These are phyloP conservation scores for Epichloe amarillans DNA, from an alignment of 2,329 filamentous ascomycete genomes.

Conservation along the genomic window DNA sequence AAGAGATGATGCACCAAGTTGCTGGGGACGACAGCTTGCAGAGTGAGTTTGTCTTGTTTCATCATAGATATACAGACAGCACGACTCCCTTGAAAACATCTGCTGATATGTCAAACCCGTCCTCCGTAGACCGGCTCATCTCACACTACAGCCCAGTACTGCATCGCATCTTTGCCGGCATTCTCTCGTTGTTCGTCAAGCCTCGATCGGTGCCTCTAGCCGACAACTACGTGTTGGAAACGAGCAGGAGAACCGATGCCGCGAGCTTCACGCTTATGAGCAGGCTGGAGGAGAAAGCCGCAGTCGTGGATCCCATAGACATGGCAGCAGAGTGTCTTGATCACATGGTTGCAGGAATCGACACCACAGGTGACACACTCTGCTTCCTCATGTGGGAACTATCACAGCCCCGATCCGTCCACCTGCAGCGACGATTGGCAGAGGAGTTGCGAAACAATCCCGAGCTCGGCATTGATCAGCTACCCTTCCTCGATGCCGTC, in stretches of 20 bases:
- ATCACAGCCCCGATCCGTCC: conserved; percentile 41
- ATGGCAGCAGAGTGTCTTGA: conserved; percentile 57
- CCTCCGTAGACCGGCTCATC: conserved; percentile 39
- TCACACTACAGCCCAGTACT: conserved; percentile 42
- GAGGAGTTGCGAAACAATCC: conserved; percentile 35
- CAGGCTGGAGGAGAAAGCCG: conserved; percentile 39
- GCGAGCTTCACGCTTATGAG: conserved; percentile 44
- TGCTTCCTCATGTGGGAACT: conserved; percentile 62
- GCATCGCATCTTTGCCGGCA: conserved; percentile 31
- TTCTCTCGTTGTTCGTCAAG: conserved; percentile 35
- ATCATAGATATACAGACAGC: not conserved
- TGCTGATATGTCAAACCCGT: not conserved
- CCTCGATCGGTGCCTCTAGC: conserved; percentile 45
- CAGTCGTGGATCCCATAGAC: conserved; percentile 35
- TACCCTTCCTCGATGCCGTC: conserved; percentile 49
- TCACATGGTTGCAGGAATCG: conserved; percentile 59
- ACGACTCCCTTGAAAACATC: not conserved
- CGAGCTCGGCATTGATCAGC: conserved; percentile 29
- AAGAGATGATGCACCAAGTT: conserved; percentile 54
- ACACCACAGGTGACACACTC: conserved; percentile 56
- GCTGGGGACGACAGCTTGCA: conserved; percentile 55
- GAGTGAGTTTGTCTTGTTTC: conserved; percentile 26
- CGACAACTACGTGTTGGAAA: conserved; percentile 43
- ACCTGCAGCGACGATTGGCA: conserved; percentile 38
- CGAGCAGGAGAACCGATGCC: conserved; percentile 30